Evolutionary conservation across 78 protist species (phyloP), one percentile per base, ranked within the genome.

Genomic region (Speleostelium caveatum): DNA sequence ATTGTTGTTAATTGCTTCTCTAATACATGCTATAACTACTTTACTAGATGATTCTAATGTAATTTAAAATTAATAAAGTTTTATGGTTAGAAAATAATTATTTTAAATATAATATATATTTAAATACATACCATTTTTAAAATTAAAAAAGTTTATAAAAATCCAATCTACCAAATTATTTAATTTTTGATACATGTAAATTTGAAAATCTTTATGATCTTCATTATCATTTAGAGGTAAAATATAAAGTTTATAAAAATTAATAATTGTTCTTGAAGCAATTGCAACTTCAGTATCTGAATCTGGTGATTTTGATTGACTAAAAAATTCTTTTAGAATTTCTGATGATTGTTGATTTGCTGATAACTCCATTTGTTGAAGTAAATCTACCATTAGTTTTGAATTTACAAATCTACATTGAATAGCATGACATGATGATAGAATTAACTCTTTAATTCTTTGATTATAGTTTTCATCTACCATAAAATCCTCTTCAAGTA

Each of bases 351-450:
- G 19, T 35, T 51, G 28, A 32, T 21, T 26, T 3, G 78, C 26
- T 21, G 78, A 72, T 2, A 51, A 30, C 32, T 60, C 60, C 28
- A 53, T 53, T 21, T 72, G 78, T 53, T 45, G 26, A 21, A 68
- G 41, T 68, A 68, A n/a, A 26, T 26, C 22, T 68, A 24, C 41
- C 22, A 41, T 17, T 28, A 68, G 41, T 24, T 17, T 45, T 19
- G 41, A 7, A n/a, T 41, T 16, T 24, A 65, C 39, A 41, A 78
- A 42, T 28, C 38, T 19, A 53, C 53, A 36, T 24, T 65, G 61
- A 35, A 80, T 53, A 4, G 71, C 62, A 24, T 68, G 62, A 7
- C 58, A 30, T 21, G 63, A 36, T 1, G 89, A 24, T 0, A 71
- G 16, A 41, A 68, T 2, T 10, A 80, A 28, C 10, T 80, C 71